These are phyloP conservation scores for Rosa rugosa DNA, from an alignment of 306 rosid species.

Conservation along the genomic window DNA sequence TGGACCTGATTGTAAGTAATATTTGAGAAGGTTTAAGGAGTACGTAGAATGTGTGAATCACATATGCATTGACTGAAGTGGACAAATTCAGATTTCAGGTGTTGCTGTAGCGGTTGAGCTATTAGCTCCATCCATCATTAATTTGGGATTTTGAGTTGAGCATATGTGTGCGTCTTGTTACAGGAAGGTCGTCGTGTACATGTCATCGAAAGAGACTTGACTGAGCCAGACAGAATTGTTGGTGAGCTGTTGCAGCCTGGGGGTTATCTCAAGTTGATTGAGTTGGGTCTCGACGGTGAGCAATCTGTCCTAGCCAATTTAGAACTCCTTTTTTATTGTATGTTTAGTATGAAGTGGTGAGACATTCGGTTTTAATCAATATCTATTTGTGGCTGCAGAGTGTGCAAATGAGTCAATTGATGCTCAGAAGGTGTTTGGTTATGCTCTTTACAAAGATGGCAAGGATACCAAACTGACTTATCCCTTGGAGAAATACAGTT, in stretches of 20 bases:
- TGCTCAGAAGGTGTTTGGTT: background rate
- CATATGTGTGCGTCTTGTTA: background rate
- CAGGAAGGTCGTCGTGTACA: background rate
- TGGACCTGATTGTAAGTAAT: too few species aligned
- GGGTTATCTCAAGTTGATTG: background rate
- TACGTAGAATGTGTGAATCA: too few species aligned
- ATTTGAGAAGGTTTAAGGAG: too few species aligned
- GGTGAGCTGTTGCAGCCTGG: slow-evolving; percentile 76
- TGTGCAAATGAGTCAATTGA: background rate
- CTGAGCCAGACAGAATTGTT: slow-evolving; percentile 32
- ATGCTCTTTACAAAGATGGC: background rate
- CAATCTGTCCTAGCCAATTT: background rate
- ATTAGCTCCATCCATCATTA: too few species aligned
- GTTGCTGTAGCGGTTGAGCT: too few species aligned
- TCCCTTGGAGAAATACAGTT: background rate
- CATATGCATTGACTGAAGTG: too few species aligned
- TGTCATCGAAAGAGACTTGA: background rate
- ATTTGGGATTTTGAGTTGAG: background rate
- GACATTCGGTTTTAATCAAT: background rate
- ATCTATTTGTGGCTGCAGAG: background rate
- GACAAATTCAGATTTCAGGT: too few species aligned
- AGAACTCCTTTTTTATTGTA: background rate
- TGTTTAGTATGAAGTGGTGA: background rate
- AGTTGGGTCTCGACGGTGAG: slow-evolving; percentile 42
- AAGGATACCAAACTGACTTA: background rate